Conservation (phyloP, 495 filamentous ascomycete species). For the Penicillium verhagenii region DNA sequence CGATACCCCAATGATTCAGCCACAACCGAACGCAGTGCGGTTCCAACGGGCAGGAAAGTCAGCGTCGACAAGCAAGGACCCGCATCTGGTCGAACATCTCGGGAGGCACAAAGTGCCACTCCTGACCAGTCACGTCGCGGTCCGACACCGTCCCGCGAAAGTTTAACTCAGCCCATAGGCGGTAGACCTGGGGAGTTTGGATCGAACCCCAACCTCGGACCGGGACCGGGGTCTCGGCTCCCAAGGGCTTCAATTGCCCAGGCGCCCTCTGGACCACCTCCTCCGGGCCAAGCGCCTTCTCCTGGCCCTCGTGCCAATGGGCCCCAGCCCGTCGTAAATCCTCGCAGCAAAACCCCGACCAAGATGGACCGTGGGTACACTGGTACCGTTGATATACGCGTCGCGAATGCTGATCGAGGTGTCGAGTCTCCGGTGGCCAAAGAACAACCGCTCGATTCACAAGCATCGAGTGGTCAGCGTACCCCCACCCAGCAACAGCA, state of each 20-base stretch:
- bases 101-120: conserved; percentile 61
- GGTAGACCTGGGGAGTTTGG: conserved; percentile 33
- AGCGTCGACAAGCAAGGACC: conserved; percentile 39
- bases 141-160: conserved; percentile 54
- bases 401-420: conserved; percentile 46
- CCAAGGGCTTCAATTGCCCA: conserved; percentile 69
- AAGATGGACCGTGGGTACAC: conserved; percentile 50
- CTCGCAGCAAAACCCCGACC: conserved; percentile 58
- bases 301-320: conserved; percentile 62
- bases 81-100: conserved; percentile 48
- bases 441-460: conserved; percentile 47
- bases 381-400: conserved; percentile 50
- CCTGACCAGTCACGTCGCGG: conserved; percentile 54
- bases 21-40: conserved; percentile 38
- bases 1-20: conserved; percentile 81
- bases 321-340: conserved; percentile 35
- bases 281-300: conserved; percentile 79
- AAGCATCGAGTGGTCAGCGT: conserved; percentile 56
- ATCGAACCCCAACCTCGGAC: conserved; percentile 34
- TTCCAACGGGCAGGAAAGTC: conserved; percentile 33
- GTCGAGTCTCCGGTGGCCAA: conserved; percentile 55
- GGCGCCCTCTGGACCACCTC: conserved; percentile 78
- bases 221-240: conserved; percentile 58
- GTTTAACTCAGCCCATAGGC: conserved; percentile 32
- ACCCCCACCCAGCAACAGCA: conserved; percentile 57